Conservation (phyloP, 306 rosid genomes). For the Glycyrrhiza uralensis region DNA sequence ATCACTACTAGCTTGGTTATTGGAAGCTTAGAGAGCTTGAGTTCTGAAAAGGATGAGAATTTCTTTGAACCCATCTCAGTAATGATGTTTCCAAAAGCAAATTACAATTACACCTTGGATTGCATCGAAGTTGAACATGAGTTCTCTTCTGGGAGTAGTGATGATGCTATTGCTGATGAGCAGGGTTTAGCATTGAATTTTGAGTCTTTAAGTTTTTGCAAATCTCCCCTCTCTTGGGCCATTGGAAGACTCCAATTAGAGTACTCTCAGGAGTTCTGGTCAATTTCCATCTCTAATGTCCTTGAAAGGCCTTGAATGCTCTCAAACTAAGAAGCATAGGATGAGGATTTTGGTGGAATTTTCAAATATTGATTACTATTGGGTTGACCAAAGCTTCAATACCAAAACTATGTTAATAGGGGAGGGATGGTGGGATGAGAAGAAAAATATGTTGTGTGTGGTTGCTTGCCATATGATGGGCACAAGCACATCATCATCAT, state of each 20-base stretch:
- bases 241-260: constrained; percentile 16
- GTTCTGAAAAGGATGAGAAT: constrained; percentile 15
- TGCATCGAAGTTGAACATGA: constrained; percentile 4
- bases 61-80: constrained; percentile 42
- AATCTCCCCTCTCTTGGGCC: background rate
- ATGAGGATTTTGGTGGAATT: constrained; percentile 37
- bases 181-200: background rate
- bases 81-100: constrained; percentile 35
- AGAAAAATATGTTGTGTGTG: constrained; percentile 27
- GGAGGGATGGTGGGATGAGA: constrained; percentile 63
- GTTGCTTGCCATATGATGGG: constrained; percentile 44
- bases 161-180: background rate
- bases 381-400: constrained; percentile 16
- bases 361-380: background rate
- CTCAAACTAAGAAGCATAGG: background rate
- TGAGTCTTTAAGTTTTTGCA: constrained; percentile 26
- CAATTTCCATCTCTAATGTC: background rate
- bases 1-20: constrained; percentile 35
- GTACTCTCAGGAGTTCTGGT: background rate
- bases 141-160: constrained; percentile 19
- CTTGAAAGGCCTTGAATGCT: constrained; percentile 19
- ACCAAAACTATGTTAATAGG: constrained; percentile 42
- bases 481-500: constrained; percentile 23
- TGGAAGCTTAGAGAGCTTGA: constrained; percentile 55
- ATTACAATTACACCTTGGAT: constrained; percentile 37